A percentile compares a stretch with the other conserved stretches of the same genome.
These are phyloP conservation scores for Malus sylvestris DNA, from an alignment of 306 rosid species.

Conservation along the genomic window DNA sequence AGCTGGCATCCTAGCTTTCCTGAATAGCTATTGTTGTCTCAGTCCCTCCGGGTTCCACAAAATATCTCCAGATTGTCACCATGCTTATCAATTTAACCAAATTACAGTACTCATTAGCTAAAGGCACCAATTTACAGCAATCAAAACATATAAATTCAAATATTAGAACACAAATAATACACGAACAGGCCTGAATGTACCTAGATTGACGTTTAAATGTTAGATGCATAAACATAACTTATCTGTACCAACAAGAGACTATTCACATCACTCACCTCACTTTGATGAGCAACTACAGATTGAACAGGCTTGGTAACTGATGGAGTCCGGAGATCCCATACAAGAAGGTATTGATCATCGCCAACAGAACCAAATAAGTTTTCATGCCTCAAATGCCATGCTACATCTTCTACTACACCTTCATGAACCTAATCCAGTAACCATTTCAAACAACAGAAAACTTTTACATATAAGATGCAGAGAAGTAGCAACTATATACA, in stretches of 20 bases:
- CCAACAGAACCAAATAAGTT: slow-evolving; percentile 97
- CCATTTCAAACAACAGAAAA: not conserved
- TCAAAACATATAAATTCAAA: not conserved
- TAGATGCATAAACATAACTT: not conserved
- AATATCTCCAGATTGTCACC: not conserved
- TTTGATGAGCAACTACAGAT: slow-evolving; percentile 86
- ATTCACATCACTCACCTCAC: slow-evolving; percentile 56
- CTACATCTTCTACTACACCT: slow-evolving; percentile 97
- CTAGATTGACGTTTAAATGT: not conserved
- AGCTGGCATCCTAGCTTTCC: not conserved
- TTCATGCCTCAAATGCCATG: slow-evolving; percentile 99
- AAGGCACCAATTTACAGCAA: not conserved
- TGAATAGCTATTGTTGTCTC: not conserved
- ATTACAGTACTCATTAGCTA: not conserved
- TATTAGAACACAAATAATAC: not conserved
- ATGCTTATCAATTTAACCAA: not conserved
- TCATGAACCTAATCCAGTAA: slow-evolving; percentile 60
- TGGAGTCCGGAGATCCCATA: slow-evolving; percentile 94
- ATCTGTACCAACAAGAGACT: not conserved
- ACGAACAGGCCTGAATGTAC: not conserved
- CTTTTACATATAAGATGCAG: not conserved
- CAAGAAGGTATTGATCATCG: slow-evolving; percentile 78
- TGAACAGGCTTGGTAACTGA: slow-evolving; percentile 81
- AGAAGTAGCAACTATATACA: not conserved
- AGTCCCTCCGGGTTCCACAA: not conserved